Conservation (phyloP, 1,139 yeast genomes). For the Pichiaceae sp. region DNA sequence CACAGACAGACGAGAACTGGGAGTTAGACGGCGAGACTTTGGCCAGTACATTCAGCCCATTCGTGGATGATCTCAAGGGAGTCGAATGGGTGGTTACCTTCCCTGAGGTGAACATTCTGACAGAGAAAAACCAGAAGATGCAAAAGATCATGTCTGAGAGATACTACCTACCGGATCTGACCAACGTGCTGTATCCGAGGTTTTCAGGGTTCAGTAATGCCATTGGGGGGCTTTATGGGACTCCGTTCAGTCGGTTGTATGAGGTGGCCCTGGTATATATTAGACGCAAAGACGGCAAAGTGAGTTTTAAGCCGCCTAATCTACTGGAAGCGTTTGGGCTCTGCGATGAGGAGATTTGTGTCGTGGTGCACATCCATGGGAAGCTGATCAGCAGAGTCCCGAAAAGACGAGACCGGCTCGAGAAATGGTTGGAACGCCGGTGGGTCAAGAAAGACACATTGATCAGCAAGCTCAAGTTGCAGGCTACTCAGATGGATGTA, state of each 20-base stretch:
- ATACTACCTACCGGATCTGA: conserved; percentile 43
- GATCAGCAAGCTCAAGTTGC: conserved; percentile 27
- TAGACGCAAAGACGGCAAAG: conserved; percentile 8
- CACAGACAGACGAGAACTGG: conserved; percentile 59
- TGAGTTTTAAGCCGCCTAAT: conserved; percentile 35
- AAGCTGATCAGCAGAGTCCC: conserved; percentile 44
- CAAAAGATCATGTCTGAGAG: conserved; percentile 44
- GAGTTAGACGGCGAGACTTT: conserved; percentile 34
- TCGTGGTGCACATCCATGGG: conserved; percentile 42
- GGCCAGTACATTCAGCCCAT: conserved; percentile 14
- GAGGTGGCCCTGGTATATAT: conserved; percentile 46
- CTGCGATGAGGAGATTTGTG: conserved; percentile 30
- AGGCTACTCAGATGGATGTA: conserved; percentile 16
- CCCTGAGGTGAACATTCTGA: conserved; percentile 68
- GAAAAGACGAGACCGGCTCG: conserved; percentile 41
- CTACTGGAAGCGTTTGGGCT: conserved; percentile 47
- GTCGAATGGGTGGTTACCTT: conserved; percentile 48
- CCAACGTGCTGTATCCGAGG: conserved; percentile 58
- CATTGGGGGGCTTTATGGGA: conserved; percentile 35
- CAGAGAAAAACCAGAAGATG: conserved; percentile 34
- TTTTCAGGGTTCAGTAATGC: conserved; percentile 44
- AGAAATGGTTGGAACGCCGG: conserved; percentile 60
- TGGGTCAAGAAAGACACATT: conserved; percentile 65
- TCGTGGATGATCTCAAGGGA: conserved; percentile 18
- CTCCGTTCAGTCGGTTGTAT: conserved; percentile 35